Evolutionary conservation across 306 rosid genomes (phyloP), one percentile per base, ranked within the genome.

Genomic region (Quercus bicolor): DNA sequence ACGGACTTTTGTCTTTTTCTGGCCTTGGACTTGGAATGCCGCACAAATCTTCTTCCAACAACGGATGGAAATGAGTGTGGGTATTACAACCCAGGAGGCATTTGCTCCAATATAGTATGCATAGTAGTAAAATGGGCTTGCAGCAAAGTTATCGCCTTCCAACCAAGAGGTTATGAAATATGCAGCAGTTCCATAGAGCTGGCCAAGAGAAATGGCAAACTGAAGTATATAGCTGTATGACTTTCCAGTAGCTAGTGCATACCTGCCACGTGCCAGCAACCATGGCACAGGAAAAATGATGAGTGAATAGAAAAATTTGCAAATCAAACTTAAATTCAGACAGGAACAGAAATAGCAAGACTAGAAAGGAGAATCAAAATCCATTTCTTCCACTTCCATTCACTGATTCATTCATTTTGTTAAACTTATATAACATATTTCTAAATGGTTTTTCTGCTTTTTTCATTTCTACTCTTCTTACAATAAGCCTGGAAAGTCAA

Each of bases 121-220:
- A 69, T 93, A 91, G 78, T 95, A 95, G 84, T 91, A 89, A 73
- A 81, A 84, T 13, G 92, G 19, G 74, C 43, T 88, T 21, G 91
- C 72, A 57, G 96, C 79, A 72, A 93, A 93, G 54, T 91, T 79
- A 78, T 93, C 97, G 45, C 99, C 99, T 53, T 95, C 92, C 88
- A 95, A 78, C 45, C 76, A 61, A 54, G 97, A 81, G 16, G 99
- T 90, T 70, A 89, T 51, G 86, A 81, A 95, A 79, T 93, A 95
- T 19, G 90, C 84, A 34, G 80, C 84, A 34, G 88, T 80, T 80
- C 97, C 98, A 7, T 95, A 93, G 13, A 96, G 90, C 85, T 96
- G 99, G 16, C 98, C 92, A 78, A 96, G 70, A 55, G 93, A 96
- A 79, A 96, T 79, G 56, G 94, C 94, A 31, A 96, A 89, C 83